These are phyloP conservation scores for Penicillium bovifimosum DNA, from an alignment of 495 filamentous ascomycete species.

Conservation along the genomic window DNA sequence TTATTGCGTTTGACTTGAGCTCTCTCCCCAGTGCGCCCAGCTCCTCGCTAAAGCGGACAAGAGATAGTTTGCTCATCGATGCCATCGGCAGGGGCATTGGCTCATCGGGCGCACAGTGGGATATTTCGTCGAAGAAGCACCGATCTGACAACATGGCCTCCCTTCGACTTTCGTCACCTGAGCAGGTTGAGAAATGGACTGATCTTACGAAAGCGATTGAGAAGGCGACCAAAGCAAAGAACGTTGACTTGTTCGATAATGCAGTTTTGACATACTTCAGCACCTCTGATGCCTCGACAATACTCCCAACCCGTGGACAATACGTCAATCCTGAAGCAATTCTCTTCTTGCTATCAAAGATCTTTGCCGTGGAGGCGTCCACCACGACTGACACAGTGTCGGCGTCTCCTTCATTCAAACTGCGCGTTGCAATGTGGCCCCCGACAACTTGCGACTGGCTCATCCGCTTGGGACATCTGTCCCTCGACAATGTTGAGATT, in stretches of 20 bases:
- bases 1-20: slow-evolving; percentile 61
- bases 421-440: slow-evolving; percentile 48
- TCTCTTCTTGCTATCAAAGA: slow-evolving; percentile 48
- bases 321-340: slow-evolving; percentile 40
- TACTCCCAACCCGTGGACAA: slow-evolving; percentile 19
- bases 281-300: slow-evolving; percentile 13
- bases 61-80: slow-evolving; percentile 63
- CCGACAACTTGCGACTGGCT: slow-evolving; percentile 55
- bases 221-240: slow-evolving; percentile 22
- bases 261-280: slow-evolving; percentile 36
- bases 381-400: slow-evolving; percentile 14
- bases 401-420: slow-evolving; percentile 24
- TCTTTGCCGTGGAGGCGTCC: slow-evolving; percentile 42
- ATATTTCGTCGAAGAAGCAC: slow-evolving; percentile 30
- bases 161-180: slow-evolving; percentile 29
- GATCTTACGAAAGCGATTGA: slow-evolving; percentile 26
- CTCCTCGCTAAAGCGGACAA: slow-evolving; percentile 53
- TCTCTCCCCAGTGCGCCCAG: slow-evolving; percentile 41
- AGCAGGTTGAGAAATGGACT: slow-evolving; percentile 37
- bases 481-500: slow-evolving; percentile 53
- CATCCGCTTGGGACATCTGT: slow-evolving; percentile 56
- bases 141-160: slow-evolving; percentile 27
- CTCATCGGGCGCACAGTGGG: slow-evolving; percentile 34
- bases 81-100: slow-evolving; percentile 57
- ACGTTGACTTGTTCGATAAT: slow-evolving; percentile 32